Evolutionary conservation across 371 early-diverging fungal species (phyloP).

Genomic region (Scutellospora calospora): DNA sequence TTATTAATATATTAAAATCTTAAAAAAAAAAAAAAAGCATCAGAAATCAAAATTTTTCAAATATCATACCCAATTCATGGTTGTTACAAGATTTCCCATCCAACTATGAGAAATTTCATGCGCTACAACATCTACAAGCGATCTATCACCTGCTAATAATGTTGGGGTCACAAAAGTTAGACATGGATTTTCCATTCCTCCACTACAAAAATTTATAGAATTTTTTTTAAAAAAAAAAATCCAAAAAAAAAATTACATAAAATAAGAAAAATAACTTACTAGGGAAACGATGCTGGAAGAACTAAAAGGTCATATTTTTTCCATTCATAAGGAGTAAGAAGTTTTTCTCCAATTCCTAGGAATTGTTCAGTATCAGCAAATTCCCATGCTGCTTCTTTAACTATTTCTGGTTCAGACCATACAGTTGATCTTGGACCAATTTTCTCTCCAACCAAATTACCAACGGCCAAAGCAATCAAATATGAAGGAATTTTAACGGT

Average conservation of each 20-base stretch:
- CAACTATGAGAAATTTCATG: slow-evolving; percentile 98
- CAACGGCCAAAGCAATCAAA: slow-evolving; percentile 93
- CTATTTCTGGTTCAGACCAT: slow-evolving; percentile 94
- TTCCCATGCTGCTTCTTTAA: slow-evolving; percentile 93
- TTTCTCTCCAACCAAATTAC: slow-evolving; percentile 79
- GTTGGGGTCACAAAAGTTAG: slow-evolving; percentile 90
- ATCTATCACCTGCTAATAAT: slow-evolving; percentile 93
- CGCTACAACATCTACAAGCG: slow-evolving; percentile 96
- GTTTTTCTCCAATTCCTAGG: slow-evolving; percentile 82
- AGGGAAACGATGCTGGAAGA: slow-evolving; percentile 54
- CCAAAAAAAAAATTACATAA: neutral
- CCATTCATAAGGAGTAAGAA: slow-evolving; percentile 95
- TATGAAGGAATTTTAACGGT: slow-evolving; percentile 86
- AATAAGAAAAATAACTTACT: slow-evolving; percentile 12
- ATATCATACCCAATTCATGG: slow-evolving; percentile 77
- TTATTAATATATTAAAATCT: neutral
- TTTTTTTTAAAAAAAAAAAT: neutral
- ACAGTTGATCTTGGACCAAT: slow-evolving; percentile 94
- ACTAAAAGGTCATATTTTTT: slow-evolving; percentile 95
- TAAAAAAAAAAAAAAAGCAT: neutral
- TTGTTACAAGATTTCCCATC: slow-evolving; percentile 97
- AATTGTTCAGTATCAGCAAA: slow-evolving; percentile 93
- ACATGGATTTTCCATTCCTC: slow-evolving; percentile 99
- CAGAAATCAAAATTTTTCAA: slow-evolving; percentile 15
- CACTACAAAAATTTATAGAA: slow-evolving; percentile 65